Evolutionary conservation across 768 basidiomycete genomes (phyloP), one percentile per base, ranked within the genome.

Genomic region (Suillus brevipes): DNA sequence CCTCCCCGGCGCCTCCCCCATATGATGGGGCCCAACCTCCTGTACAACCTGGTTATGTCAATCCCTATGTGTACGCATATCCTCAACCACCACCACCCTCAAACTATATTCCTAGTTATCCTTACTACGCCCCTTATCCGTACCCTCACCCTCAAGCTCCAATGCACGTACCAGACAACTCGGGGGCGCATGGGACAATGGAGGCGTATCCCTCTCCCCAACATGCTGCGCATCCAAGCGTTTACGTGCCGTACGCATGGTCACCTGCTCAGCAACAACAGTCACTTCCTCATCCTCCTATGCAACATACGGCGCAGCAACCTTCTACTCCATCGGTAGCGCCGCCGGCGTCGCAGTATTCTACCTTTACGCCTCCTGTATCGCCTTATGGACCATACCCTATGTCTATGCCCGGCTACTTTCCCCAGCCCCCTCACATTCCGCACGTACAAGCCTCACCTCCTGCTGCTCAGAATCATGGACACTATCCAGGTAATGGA

Each of bases 141-240:
- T 88, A 86, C 71, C 79, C 83, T 18, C 79, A 81, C 61, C 81
- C 82, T 56, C 82, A 82, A 52, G 65, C 76, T 65, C 58, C 80
- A n/a, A 64, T 74, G 36, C 79, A 78, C 75, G 74, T 81, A 71
- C 66, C 80, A 70, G 77, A 83, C 67, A 67, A 74, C 38, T 65
- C 68, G 23, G 71, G 64, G 25, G 72, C 73, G 31, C 66, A 74
- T 31, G 70, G 65, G 61, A 74, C 66, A 60, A 64, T 47, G 40
- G 82, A 81, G 25, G 64, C 75, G 71, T 79, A 77, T 60, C 60
- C 71, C 25, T 71, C 73, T 50, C 73, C 75, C 36, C 75, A 73
- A 65, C 74, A 73, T 58, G 75, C 71, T 69, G 68, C 79, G 72
- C 71, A 70, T 62, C 65, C 74, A 65, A 70, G 74, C 7, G 69